Evolutionary conservation across 1,284 basidiomycete species (phyloP).

Genomic region (Cystobasidium slooffiae): DNA sequence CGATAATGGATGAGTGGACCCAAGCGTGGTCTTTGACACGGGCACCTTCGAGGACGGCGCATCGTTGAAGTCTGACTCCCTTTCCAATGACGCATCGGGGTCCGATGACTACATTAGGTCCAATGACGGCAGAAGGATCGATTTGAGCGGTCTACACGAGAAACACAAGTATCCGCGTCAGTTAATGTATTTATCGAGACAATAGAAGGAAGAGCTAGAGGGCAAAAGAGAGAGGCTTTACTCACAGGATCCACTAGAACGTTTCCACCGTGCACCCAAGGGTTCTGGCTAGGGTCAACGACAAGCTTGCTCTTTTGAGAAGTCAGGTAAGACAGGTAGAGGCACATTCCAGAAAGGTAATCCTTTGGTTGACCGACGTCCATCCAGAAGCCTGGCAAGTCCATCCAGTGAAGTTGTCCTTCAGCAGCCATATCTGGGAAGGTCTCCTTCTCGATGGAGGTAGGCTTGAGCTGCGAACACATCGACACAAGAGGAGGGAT

Average conservation of each 20-base stretch:
- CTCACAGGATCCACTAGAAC: slow-evolving; percentile 59
- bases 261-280: slow-evolving; percentile 62
- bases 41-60: slow-evolving; percentile 61
- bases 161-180: too few relatives aligned
- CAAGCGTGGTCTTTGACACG: slow-evolving; percentile 62
- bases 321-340: slow-evolving; percentile 62
- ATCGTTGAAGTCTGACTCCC: slow-evolving; percentile 62
- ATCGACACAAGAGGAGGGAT: too few relatives aligned
- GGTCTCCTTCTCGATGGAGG: slow-evolving; percentile 63
- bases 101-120: slow-evolving; percentile 63
- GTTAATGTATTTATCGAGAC: slow-evolving; percentile 44
- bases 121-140: slow-evolving; percentile 60
- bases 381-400: slow-evolving; percentile 64
- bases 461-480: slow-evolving; percentile 59
- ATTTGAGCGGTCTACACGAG: slow-evolving; percentile 59
- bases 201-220: slow-evolving; percentile 7
- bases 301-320: slow-evolving; percentile 59
- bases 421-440: slow-evolving; percentile 62
- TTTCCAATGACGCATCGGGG: slow-evolving; percentile 61
- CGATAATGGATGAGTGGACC: slow-evolving; percentile 62
- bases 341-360: slow-evolving; percentile 60
- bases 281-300: slow-evolving; percentile 60
- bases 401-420: slow-evolving; percentile 62
- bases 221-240: slow-evolving; percentile 52
- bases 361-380: slow-evolving; percentile 63